These are phyloP conservation scores for Trichophyton rubrum DNA, from an alignment of 2,329 filamentous ascomycete genomes.

Conservation along the genomic window DNA sequence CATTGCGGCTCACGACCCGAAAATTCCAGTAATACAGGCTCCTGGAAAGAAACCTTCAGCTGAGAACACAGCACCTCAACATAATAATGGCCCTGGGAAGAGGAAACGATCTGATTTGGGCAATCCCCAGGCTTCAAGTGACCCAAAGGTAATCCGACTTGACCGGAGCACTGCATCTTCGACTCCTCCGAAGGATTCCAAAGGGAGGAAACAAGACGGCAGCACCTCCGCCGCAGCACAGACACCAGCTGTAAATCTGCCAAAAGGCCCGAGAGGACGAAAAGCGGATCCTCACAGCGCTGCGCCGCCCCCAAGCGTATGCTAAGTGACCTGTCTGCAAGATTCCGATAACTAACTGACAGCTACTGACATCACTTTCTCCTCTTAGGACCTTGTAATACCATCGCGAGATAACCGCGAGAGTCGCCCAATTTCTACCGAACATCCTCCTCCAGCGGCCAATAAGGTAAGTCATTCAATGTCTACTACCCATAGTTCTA, in stretches of 20 bases:
- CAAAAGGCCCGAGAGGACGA: conserved; percentile 14
- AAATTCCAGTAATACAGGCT: conserved; percentile 30
- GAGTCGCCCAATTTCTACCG: conserved; percentile 17
- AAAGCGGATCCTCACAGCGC: conserved; percentile 16
- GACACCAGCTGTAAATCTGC: conserved; percentile 15
- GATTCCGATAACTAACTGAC: background rate
- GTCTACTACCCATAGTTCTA: background rate
- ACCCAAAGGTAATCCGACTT: conserved; percentile 18
- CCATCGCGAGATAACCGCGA: conserved; percentile 29
- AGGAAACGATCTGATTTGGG: conserved; percentile 24
- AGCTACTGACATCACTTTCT: conserved; percentile 7
- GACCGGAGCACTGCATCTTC: conserved; percentile 13
- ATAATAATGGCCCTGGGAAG: conserved; percentile 15
- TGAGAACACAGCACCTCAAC: conserved; percentile 9
- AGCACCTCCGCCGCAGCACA: background rate
- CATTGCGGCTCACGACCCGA: conserved; percentile 33
- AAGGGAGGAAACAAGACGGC: conserved; percentile 10
- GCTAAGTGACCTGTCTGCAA: conserved; percentile 14
- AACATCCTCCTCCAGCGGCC: background rate
- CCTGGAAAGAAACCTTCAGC: conserved; percentile 15
- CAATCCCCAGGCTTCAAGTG: conserved; percentile 16
- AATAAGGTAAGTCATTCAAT: background rate
- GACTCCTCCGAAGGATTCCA: conserved; percentile 15
- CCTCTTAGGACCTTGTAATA: conserved; percentile 26
- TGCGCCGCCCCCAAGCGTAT: conserved; percentile 15